These are phyloP conservation scores for Fusarium citri DNA, from an alignment of 2,329 filamentous ascomycete species.

Conservation along the genomic window DNA sequence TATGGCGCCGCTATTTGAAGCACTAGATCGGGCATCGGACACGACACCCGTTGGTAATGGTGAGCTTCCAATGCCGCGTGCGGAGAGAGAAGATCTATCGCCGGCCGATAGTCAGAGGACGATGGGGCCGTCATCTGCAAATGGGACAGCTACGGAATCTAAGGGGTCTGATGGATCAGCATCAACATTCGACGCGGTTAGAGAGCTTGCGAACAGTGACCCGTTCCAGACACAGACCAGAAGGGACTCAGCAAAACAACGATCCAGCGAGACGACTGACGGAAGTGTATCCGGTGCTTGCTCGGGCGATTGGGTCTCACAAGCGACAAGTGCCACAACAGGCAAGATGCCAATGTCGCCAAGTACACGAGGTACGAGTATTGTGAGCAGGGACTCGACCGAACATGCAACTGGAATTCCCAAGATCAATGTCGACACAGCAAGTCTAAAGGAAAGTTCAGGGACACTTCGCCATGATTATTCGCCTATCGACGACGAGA, in stretches of 20 bases:
- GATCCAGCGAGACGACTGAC: constrained; percentile 72
- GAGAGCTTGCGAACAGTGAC: constrained; percentile 62
- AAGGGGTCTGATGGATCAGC: constrained; percentile 59
- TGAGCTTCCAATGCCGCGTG: constrained; percentile 39
- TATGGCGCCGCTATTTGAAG: constrained; percentile 30
- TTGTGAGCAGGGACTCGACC: constrained; percentile 69
- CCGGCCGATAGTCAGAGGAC: constrained; percentile 46
- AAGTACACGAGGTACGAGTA: constrained; percentile 74
- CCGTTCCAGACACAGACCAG: constrained; percentile 56
- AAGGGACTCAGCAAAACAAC: constrained; percentile 60
- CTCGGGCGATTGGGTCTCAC: constrained; percentile 70
- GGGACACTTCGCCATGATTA: constrained; percentile 44
- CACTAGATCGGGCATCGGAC: constrained; percentile 35
- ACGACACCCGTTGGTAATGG: constrained; percentile 37
- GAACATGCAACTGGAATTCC: constrained; percentile 62
- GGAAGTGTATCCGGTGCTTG: constrained; percentile 66
- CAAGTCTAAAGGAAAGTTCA: constrained; percentile 49
- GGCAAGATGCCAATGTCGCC: constrained; percentile 73
- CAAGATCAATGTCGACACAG: constrained; percentile 53
- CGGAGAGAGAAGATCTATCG: constrained; percentile 45
- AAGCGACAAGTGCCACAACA: constrained; percentile 72
- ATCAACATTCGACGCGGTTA: constrained; percentile 59
- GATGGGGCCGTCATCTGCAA: constrained; percentile 44
- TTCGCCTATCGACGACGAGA: constrained; percentile 46
- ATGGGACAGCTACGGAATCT: constrained; percentile 46